Evolutionary conservation across 1,284 basidiomycete species (phyloP).

Genomic region (Ustilago hordei): DNA sequence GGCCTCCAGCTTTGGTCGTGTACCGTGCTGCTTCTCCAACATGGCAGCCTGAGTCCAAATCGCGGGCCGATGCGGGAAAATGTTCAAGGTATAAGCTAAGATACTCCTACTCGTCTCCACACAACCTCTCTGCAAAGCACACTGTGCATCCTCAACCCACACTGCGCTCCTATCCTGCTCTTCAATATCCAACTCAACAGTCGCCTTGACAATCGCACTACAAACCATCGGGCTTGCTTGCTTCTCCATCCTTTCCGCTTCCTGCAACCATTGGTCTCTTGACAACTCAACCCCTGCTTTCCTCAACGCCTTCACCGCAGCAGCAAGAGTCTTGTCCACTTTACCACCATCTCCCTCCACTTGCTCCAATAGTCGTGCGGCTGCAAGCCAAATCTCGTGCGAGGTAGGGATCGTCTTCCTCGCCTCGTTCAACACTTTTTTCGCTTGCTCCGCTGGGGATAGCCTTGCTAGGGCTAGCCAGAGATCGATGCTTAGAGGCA

Average conservation of each 20-base stretch:
- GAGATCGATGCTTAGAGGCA: slow-evolving; percentile 91
- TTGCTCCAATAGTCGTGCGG: slow-evolving; percentile 84
- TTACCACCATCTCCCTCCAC: slow-evolving; percentile 71
- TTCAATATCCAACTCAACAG: slow-evolving; percentile 91
- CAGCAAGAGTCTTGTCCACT: slow-evolving; percentile 88
- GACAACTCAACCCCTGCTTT: slow-evolving; percentile 88
- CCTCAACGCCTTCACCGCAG: slow-evolving; percentile 81
- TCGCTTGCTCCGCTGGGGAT: slow-evolving; percentile 88
- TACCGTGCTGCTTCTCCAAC: slow-evolving; percentile 89
- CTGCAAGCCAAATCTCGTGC: slow-evolving; percentile 99
- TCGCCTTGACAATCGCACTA: slow-evolving; percentile 94
- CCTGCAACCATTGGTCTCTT: slow-evolving; percentile 94
- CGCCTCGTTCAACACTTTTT: slow-evolving; percentile 93
- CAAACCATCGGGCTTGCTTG: slow-evolving; percentile 88
- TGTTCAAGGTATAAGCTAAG: slow-evolving; percentile 87
- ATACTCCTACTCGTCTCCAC: slow-evolving; percentile 87
- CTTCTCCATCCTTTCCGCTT: slow-evolving; percentile 89
- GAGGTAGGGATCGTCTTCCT: slow-evolving; percentile 92
- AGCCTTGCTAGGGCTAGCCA: slow-evolving; percentile 96
- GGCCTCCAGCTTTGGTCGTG: slow-evolving; percentile 82
- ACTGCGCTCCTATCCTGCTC: slow-evolving; percentile 90
- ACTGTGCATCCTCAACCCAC: slow-evolving; percentile 92
- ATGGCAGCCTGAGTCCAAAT: slow-evolving; percentile 92
- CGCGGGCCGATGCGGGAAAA: slow-evolving; percentile 84
- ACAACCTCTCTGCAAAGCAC: slow-evolving; percentile 79